A percentile compares a stretch with the other conserved stretches of the same genome.
Evolutionary conservation across 805 yeast species (phyloP).

Genomic region (Saccharomycodes ludwigii): DNA sequence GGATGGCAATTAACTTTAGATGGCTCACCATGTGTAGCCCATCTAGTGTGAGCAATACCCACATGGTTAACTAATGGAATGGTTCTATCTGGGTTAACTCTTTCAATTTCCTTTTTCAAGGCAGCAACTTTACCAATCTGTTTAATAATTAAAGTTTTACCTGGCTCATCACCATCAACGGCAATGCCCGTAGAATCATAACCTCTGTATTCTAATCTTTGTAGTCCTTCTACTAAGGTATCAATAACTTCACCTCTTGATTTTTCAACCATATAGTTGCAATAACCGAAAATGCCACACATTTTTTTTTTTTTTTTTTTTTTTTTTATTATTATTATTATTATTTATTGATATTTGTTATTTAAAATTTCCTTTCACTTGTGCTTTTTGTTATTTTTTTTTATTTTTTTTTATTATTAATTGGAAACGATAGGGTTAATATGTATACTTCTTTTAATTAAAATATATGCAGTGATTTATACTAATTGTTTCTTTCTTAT

Average conservation of each 20-base stretch:
- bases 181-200: slow-evolving; percentile 97
- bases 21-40: slow-evolving; percentile 99
- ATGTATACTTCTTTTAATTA: too few species aligned
- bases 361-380: neutral
- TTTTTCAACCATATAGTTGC: slow-evolving; percentile 86
- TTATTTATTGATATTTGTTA: neutral
- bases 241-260: slow-evolving; percentile 86
- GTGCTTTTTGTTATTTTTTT: slow-evolving; percentile 1
- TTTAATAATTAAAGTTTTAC: slow-evolving; percentile 62
- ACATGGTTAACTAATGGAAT: slow-evolving; percentile 71
- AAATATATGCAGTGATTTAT: too few species aligned
- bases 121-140: slow-evolving; percentile 86
- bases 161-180: slow-evolving; percentile 74
- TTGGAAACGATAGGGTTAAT: too few species aligned
- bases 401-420: slow-evolving; percentile 1
- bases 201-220: slow-evolving; percentile 92
- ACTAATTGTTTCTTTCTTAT: too few species aligned
- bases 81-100: slow-evolving; percentile 39
- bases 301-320: slow-evolving; percentile 12
- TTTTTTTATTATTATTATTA: neutral
- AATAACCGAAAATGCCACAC: slow-evolving; percentile 97
- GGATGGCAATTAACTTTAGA: slow-evolving; percentile 85
- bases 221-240: slow-evolving; percentile 76
- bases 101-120: slow-evolving; percentile 52
- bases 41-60: slow-evolving; percentile 98